Evolutionary conservation across 1,284 basidiomycete genomes (phyloP).

Genomic region (Athelia sp.): DNA sequence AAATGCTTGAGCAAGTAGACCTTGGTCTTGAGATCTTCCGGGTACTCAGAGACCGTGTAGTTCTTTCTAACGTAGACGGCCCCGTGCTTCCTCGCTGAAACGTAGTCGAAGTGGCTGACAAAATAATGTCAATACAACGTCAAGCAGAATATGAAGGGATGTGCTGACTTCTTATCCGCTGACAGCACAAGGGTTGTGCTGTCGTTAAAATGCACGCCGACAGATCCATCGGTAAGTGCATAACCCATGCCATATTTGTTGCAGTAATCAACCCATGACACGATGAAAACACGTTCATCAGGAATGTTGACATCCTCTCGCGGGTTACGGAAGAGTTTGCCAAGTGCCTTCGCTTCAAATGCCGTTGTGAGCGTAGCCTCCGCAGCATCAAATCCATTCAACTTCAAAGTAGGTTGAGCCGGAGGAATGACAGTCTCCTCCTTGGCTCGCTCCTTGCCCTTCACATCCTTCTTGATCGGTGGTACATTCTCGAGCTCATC

Average conservation of each 20-base stretch:
- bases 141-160: conserved; percentile 21
- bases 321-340: conserved; percentile 62
- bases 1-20: conserved; percentile 91
- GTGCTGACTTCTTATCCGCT: conserved; percentile 70
- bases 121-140: conserved; percentile 9
- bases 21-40: conserved; percentile 80
- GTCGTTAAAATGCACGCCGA: conserved; percentile 96
- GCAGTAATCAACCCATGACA: conserved; percentile 97
- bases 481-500: conserved; percentile 44
- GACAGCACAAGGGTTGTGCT: conserved; percentile 83
- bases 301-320: conserved; percentile 46
- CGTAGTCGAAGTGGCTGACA: conserved; percentile 79
- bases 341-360: conserved; percentile 58
- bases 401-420: conserved; percentile 23
- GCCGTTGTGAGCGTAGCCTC: conserved; percentile 66
- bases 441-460: conserved; percentile 24
- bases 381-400: conserved; percentile 61
- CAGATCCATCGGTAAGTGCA: conserved; percentile 89
- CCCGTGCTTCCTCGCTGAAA: conserved; percentile 59
- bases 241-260: conserved; percentile 99
- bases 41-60: conserved; percentile 57
- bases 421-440: conserved; percentile 19
- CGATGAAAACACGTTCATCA: conserved; percentile 85
- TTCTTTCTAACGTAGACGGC: conserved; percentile 68
- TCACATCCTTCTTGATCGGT: conserved; percentile 25